Conservation (phyloP, 345 rosid genomes). For the Arabidopsis suecica region DNA sequence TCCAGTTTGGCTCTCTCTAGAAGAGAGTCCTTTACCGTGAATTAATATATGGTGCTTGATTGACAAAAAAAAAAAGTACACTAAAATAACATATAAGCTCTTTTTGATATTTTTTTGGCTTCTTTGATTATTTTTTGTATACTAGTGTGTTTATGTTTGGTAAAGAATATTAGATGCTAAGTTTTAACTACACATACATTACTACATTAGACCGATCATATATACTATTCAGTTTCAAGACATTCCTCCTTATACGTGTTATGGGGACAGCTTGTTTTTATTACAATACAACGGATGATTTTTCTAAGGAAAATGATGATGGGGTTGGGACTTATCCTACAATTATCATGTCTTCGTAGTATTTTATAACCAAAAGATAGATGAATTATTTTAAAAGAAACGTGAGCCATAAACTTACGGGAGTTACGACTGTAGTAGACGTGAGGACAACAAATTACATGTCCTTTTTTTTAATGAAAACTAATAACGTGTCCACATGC, state of each 20-base stretch:
- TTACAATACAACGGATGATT: neutral
- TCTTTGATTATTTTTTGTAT: too few relatives aligned
- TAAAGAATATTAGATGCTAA: neutral
- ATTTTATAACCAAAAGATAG: neutral
- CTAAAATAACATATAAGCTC: neutral
- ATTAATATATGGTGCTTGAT: too few relatives aligned
- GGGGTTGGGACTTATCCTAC: conserved; percentile 16
- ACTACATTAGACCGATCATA: neutral
- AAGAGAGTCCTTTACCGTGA: too few relatives aligned
- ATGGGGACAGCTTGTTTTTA: neutral
- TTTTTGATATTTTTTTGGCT: neutral
- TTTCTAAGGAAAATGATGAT: neutral
- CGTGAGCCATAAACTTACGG: conserved; percentile 28
- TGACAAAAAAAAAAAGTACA: too few relatives aligned
- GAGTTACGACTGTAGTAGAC: conserved; percentile 24
- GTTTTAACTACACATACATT: neutral
- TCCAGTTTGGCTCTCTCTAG: too few relatives aligned
- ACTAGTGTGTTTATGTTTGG: neutral
- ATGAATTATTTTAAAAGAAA: neutral
- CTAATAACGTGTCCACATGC: conserved; percentile 31
- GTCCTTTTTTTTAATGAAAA: neutral
- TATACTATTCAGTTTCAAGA: neutral
- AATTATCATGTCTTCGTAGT: neutral
- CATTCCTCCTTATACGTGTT: neutral
- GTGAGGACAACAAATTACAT: conserved; percentile 37